Conservation (phyloP, 1,284 basidiomycete species). For the Vanrija humicola region DNA sequence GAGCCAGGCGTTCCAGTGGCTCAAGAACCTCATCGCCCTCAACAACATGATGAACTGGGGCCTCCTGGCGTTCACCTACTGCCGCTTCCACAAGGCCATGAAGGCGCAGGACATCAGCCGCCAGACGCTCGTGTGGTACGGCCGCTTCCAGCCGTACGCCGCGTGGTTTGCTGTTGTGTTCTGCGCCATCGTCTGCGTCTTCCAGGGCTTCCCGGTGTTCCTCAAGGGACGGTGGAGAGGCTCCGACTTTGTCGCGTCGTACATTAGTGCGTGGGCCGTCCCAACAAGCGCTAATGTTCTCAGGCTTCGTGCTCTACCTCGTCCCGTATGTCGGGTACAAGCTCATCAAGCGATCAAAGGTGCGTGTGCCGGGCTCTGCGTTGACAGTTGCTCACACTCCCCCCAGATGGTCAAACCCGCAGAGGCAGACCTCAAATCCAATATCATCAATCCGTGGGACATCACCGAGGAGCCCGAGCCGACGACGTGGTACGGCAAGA, state of each 20-base stretch:
- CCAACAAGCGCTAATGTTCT: not conserved
- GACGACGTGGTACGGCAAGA: constrained; percentile 10
- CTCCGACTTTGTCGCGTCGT: constrained; percentile 20
- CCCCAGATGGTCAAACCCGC: constrained; percentile 5
- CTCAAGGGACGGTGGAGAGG: constrained; percentile 17
- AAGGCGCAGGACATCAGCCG: constrained; percentile 26
- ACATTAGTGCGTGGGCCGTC: constrained; percentile 24
- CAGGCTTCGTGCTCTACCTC: constrained; percentile 57
- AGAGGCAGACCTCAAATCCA: constrained; percentile 10
- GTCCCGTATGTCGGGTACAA: constrained; percentile 59
- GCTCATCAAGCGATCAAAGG: constrained; percentile 30
- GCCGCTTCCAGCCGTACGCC: constrained; percentile 25
- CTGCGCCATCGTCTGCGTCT: constrained; percentile 20
- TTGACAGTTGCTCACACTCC: not conserved
- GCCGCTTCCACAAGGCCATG: constrained; percentile 29
- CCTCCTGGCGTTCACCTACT: constrained; percentile 18
- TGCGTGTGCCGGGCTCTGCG: not conserved
- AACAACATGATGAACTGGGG: constrained; percentile 63
- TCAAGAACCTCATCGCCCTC: constrained; percentile 59
- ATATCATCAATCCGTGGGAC: constrained; percentile 17
- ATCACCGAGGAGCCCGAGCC: constrained; percentile 9
- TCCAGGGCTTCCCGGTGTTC: constrained; percentile 28
- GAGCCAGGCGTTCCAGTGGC: constrained; percentile 69
- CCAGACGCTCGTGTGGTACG: constrained; percentile 17
- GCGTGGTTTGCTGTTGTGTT: constrained; percentile 24